phyloP scores from a whole-genome alignment of 2,329 filamentous ascomycete species.

The Xylariaceae sp. region DNA sequence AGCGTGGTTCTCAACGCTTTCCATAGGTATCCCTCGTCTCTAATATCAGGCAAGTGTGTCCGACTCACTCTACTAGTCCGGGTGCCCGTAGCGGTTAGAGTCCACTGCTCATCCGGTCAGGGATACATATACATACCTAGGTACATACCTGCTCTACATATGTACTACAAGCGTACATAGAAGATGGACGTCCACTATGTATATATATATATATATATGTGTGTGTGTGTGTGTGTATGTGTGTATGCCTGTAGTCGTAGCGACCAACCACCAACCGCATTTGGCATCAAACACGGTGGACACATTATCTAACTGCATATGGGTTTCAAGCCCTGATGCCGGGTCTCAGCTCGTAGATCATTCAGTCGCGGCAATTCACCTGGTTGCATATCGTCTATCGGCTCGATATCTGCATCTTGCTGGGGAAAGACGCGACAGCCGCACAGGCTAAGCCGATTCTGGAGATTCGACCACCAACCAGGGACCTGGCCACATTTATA shows the following conservation, averaged over 20 bases:
- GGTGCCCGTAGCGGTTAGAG: too few species aligned
- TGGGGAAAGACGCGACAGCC: neutral
- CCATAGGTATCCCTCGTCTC: too few species aligned
- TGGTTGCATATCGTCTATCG: conserved; percentile 12
- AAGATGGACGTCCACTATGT: too few species aligned
- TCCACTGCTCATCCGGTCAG: too few species aligned
- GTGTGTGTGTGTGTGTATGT: conserved; percentile 10
- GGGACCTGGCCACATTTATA: too few species aligned
- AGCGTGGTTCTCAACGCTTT: too few species aligned
- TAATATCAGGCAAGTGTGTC: too few species aligned
- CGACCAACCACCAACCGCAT: conserved; percentile 30
- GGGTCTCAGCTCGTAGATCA: conserved; percentile 48
- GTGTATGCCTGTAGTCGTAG: conserved; percentile 16
- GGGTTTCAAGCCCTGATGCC: conserved; percentile 44
- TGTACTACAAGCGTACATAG: too few species aligned
- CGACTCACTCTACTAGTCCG: too few species aligned
- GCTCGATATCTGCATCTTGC: conserved; percentile 5
- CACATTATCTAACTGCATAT: conserved; percentile 26
- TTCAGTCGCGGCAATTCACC: conserved; percentile 21
- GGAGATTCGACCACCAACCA: neutral
- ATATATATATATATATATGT: too few species aligned
- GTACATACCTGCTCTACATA: too few species aligned
- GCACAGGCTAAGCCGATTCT: neutral
- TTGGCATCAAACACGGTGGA: conserved; percentile 25
- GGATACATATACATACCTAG: too few species aligned